Base-by-base conservation (phyloP, 164 flowering plant species). In the Echeveria elegans region DNA sequence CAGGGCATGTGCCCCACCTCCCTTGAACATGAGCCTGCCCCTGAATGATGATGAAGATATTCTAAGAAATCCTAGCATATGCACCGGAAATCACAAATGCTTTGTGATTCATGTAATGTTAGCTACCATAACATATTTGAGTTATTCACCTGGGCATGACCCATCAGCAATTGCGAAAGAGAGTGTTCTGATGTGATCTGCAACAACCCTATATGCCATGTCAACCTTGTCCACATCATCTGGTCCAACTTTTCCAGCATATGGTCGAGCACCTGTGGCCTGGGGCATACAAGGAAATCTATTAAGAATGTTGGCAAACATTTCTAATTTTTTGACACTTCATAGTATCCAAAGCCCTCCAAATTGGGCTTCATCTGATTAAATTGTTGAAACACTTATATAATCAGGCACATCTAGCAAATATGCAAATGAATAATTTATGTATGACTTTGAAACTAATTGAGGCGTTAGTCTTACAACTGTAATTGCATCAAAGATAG, bases 111-210 rank as follows among this genome's bases (percentile, higher is more conserved):
- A n/a, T n/a, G n/a, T n/a, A n/a, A n/a, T n/a, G n/a, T n/a, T n/a
- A n/a, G n/a, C n/a, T n/a, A n/a, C n/a, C n/a, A n/a, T n/a, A n/a
- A n/a, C n/a, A n/a, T n/a, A n/a, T n/a, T n/a, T 1, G 32, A 28
- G 28, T 12, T 56, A 28, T 28, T 37, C 72, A 94, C 99, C 99
- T 79, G 99, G 99, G 69, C 96, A 77, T 72, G 99, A 89, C 1
- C 98, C 98, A 84, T 95, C 99, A 72, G 98, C 97, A 78, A 92
- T 95, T 53, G 98, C 98, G 85, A 95, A 87, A 21, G 96, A 92
- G 67, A 95, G 83, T 69, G 99, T 95, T 79, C 99, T 84, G 66
- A 95, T 90, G 71, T 95, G 98, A 69, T 95, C 97, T 68, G 97
- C 98, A 41, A 95, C 95, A 77, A 95, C 99, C 78, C 99, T 84